These are phyloP conservation scores for Paramecium caudatum DNA, from an alignment of 73 alveolate species.

Conservation along the genomic window DNA sequence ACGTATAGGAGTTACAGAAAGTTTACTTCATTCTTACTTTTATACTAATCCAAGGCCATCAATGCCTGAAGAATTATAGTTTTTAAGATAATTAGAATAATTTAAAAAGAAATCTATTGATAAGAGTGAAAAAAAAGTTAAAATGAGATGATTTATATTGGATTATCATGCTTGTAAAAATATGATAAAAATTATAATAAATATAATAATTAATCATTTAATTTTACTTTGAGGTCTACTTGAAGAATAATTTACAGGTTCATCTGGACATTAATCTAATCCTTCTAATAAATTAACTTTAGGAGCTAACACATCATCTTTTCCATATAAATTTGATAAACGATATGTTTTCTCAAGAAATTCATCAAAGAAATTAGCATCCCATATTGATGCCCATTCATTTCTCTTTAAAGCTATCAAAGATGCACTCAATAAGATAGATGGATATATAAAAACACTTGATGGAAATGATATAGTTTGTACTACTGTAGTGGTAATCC, in stretches of 20 bases:
- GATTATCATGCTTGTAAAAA: neutral
- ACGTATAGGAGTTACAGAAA: conserved; percentile 39
- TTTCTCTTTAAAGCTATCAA: conserved; percentile 30
- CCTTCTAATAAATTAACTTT: neutral
- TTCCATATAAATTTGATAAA: neutral
- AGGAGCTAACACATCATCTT: conserved; percentile 7
- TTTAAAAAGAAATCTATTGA: conserved; percentile 20
- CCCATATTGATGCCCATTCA: conserved; percentile 42
- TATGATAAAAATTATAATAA: no score
- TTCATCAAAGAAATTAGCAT: conserved; percentile 49
- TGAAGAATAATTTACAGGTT: no score
- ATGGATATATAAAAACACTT: neutral
- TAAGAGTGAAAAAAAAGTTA: conserved; percentile 13
- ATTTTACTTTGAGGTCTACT: neutral
- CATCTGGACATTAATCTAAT: neutral
- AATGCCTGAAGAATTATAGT: conserved; percentile 59
- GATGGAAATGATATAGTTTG: neutral
- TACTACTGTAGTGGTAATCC: conserved; percentile 5
- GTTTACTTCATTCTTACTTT: conserved; percentile 30
- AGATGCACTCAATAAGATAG: neutral
- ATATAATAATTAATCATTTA: no score
- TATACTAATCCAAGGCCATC: conserved; percentile 56
- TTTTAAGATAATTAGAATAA: conserved; percentile 49
- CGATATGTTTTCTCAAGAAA: conserved; percentile 32
- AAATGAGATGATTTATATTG: conserved; percentile 30